A percentile compares a stretch with the other conserved stretches of the same genome.
phyloP scores from a whole-genome alignment of 2,329 filamentous ascomycete genomes.

The Cladophialophora exuberans region DNA sequence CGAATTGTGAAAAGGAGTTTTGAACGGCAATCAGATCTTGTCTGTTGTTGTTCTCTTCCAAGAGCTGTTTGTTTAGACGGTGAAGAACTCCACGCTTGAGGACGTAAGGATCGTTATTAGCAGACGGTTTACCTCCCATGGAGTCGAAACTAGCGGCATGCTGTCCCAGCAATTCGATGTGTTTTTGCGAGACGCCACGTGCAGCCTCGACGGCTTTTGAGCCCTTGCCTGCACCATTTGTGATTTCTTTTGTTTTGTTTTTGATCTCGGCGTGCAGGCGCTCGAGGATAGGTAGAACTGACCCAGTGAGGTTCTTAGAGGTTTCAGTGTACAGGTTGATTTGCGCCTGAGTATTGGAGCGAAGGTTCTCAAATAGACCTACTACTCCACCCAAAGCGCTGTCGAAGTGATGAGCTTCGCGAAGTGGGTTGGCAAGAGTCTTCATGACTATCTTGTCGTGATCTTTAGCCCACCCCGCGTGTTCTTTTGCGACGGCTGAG shows the following conservation, averaged over 20 bases:
- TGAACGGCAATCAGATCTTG: slow-evolving; percentile 90
- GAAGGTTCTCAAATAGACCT: slow-evolving; percentile 91
- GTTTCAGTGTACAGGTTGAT: slow-evolving; percentile 89
- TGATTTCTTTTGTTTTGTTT: slow-evolving; percentile 89
- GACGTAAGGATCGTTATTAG: slow-evolving; percentile 84
- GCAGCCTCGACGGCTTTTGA: slow-evolving; percentile 92
- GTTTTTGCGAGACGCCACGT: slow-evolving; percentile 83
- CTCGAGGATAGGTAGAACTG: slow-evolving; percentile 84
- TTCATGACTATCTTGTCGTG: slow-evolving; percentile 88
- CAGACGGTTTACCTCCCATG: slow-evolving; percentile 69
- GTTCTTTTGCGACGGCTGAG: slow-evolving; percentile 78
- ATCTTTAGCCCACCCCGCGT: slow-evolving; percentile 85
- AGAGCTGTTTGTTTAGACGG: slow-evolving; percentile 84
- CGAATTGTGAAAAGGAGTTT: slow-evolving; percentile 84
- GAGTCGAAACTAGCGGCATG: slow-evolving; percentile 81
- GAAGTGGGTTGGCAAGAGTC: slow-evolving; percentile 82
- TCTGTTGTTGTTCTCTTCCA: slow-evolving; percentile 93
- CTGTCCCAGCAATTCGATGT: slow-evolving; percentile 90
- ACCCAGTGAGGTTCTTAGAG: slow-evolving; percentile 84
- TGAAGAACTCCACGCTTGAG: slow-evolving; percentile 79
- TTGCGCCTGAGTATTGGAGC: slow-evolving; percentile 84
- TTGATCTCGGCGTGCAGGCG: slow-evolving; percentile 96
- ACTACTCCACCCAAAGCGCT: slow-evolving; percentile 84
- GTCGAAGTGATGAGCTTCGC: slow-evolving; percentile 91
- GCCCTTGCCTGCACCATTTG: slow-evolving; percentile 76